These are phyloP conservation scores for Salvia sclarea DNA, from an alignment of 305 asterid genomes.

Conservation along the genomic window DNA sequence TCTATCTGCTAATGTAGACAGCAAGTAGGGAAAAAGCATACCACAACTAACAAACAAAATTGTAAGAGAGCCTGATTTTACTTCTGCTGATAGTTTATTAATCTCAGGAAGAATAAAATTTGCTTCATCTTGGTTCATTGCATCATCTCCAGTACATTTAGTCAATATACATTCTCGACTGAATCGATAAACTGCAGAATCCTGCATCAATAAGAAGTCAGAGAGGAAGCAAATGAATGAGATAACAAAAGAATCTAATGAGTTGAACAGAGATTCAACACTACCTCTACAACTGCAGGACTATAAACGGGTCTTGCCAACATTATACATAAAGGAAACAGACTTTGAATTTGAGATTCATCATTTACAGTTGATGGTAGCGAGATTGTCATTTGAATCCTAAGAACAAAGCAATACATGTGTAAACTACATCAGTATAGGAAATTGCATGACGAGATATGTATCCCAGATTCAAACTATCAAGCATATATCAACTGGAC, in stretches of 20 bases:
- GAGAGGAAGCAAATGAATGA: conserved; percentile 23
- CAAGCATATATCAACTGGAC: conserved; percentile 1
- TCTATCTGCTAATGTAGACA: conserved; percentile 1
- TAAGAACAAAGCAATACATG: conserved; percentile 31
- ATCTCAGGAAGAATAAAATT: conserved; percentile 86
- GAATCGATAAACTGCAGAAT: conserved; percentile 66
- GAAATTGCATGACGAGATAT: conserved; percentile 10
- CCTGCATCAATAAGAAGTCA: conserved; percentile 54
- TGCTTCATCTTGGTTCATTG: conserved; percentile 58
- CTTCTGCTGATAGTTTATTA: conserved; percentile 71
- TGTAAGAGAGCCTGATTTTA: conserved; percentile 74
- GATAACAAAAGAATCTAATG: conserved; percentile 27
- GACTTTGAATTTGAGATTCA: conserved; percentile 60
- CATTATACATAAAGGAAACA: conserved; percentile 82
- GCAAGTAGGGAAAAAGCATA: conserved; percentile 41
- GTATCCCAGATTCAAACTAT: conserved; percentile 25
- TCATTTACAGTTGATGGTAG: conserved; percentile 67
- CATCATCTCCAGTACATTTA: conserved; percentile 60
- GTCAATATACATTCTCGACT: conserved; percentile 66
- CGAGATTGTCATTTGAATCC: conserved; percentile 86
- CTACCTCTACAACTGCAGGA: conserved; percentile 67
- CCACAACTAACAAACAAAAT: conserved; percentile 86
- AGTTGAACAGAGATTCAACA: conserved; percentile 28
- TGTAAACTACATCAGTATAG: conserved; percentile 25
- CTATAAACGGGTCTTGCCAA: conserved; percentile 74